Evolutionary conservation across 495 filamentous ascomycete genomes (phyloP).

Genomic region (Penicillium pancosmium): DNA sequence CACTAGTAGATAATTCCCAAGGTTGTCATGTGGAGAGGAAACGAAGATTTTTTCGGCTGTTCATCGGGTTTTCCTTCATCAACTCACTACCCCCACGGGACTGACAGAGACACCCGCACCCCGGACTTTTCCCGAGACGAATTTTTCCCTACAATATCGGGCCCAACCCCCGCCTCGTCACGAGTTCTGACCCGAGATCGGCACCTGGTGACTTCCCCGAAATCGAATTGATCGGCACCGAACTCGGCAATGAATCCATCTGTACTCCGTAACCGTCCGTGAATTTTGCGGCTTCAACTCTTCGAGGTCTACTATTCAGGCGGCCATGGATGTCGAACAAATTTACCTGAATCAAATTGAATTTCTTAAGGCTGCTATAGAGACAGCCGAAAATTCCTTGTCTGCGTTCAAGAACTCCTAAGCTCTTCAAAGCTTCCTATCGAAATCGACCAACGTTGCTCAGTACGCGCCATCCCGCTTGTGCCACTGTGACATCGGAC

Average conservation of each 20-base stretch:
- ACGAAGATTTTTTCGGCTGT: background rate
- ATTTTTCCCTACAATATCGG: background rate
- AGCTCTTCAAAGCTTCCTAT: too few species aligned
- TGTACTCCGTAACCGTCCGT: background rate
- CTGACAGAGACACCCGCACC: background rate
- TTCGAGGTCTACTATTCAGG: background rate
- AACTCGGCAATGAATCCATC: background rate
- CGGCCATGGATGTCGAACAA: background rate
- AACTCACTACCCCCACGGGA: background rate
- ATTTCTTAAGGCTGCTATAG: background rate
- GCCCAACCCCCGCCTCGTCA: background rate
- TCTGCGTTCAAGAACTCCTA: too few species aligned
- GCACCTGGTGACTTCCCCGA: background rate
- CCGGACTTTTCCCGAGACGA: background rate
- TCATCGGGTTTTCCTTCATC: background rate
- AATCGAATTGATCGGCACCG: background rate
- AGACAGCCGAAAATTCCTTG: background rate
- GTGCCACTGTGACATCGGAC: slow-evolving; percentile 6
- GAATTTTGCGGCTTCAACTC: background rate
- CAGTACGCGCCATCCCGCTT: background rate
- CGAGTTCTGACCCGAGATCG: background rate
- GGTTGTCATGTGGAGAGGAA: background rate
- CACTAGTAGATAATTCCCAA: background rate
- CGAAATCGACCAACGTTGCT: too few species aligned
- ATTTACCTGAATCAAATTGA: background rate